Base-by-base conservation (phyloP, 352 stramenopile species). In the Halophytophthora batemanensis region DNA sequence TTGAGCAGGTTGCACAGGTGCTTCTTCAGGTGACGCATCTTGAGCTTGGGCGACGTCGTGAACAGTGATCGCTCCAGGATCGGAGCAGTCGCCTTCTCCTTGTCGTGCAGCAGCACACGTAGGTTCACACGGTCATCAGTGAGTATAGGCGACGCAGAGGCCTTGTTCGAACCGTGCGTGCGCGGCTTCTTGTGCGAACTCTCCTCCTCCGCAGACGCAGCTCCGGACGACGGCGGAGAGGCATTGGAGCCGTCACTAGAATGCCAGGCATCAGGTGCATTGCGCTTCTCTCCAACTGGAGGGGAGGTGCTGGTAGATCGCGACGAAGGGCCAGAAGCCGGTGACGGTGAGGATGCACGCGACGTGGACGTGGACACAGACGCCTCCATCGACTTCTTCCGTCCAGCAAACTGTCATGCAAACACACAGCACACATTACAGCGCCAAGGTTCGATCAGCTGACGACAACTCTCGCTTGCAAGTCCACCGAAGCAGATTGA, bases 11-110 rank as follows among this genome's bases (percentile, higher is more conserved):
- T 53, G 15, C 56, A 61, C 3, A 93, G 53, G 45, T 90, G 79
- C 45, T 81, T 86, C 63, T 90, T 90, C 29, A 93, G 44, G 21
- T 87, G 78, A 17, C 67, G 56, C 28, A 93, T 69, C 50, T 90
- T 93, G 23, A 93, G 75, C 25, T 71, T 69, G 33, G 74, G 60
- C 19, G 66, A 77, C 21, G 80, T 90, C 8, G 64, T 69, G 41
- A 93, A 87, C 29, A 88, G 57, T 40, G 68, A 76, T 8, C 73
- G 68, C 45, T 68, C 53, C 38, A 93, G 59, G 33, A 64, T 74
- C 0, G 66, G 66, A 7, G 58, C 53, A 6, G 51, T 44, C 1
- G 46, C 23, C n/a, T 49, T 40, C 39, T 87, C 74, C 1, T 84
- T 59, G 5, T 77, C 71, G 46, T 88, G 79, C 11, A 89, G 49